Evolutionary conservation across 2,329 filamentous ascomycete genomes (phyloP), one percentile per base, ranked within the genome.

Genomic region (Phialophora tarda): DNA sequence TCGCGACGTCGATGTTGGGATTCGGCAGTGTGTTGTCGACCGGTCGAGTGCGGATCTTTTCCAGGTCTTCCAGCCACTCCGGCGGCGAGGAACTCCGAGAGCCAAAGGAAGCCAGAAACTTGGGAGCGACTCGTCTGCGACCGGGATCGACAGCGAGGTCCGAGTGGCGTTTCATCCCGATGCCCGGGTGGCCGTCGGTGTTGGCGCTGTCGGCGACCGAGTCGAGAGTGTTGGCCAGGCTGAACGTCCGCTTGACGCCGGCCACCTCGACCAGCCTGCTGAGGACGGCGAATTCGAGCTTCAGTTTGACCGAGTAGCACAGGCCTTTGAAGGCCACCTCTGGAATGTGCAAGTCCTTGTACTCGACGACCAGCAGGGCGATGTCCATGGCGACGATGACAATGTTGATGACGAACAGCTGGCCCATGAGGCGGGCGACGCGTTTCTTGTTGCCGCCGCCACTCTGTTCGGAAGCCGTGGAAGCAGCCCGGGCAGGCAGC

Each of bases 271-370:
- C 76, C 21, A 82, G 71, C 72, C 81, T 80, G 26, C 79, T 79
- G 8, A 82, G 76, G n/a, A 82, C 80, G 21, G 79, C 80, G 69
- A 82, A 82, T 69, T 82, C 81, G 24, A 82, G 78, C 65, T 82
- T 82, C 61, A 82, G 68, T 69, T 82, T 82, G 73, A 83, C 76
- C 73, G 79, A 82, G 74, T 82, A 82, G 62, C 82, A 74, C 57
- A 78, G 77, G 32, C 78, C 79, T 70, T 82, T 82, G 66, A 82
- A 72, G 68, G 79, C 80, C 41, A 79, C 80, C 68, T 82, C 79
- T 72, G 81, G 77, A 65, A 79, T 77, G 63, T 82, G 82, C 38
- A 76, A 73, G 65, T 80, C 76, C 65, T 75, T 74, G 70, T 81
- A 82, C 60, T 81, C 79, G 60, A 79, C 73, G 51, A 78, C 74